Evolutionary conservation across 805 yeast genomes (phyloP).

Genomic region (Millerozyma miso): DNA sequence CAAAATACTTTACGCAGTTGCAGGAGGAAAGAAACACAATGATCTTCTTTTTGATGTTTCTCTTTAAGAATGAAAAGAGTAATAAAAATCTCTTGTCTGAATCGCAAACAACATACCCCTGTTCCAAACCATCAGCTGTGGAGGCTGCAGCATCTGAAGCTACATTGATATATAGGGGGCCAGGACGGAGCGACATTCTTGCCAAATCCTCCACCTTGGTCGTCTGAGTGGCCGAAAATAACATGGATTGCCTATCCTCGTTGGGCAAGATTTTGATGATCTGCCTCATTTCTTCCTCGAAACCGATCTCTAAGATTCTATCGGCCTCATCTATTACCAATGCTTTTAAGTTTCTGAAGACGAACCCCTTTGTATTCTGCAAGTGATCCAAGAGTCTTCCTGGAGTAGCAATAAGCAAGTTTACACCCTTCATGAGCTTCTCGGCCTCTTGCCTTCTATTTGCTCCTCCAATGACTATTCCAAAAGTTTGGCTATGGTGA

Average conservation of each 20-base stretch:
- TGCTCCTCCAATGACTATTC: conserved; percentile 97
- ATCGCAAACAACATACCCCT: conserved; percentile 97
- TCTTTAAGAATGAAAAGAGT: conserved; percentile 86
- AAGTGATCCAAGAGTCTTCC: conserved; percentile 95
- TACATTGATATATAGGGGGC: conserved; percentile 91
- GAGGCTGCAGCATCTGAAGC: conserved; percentile 78
- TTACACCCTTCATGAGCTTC: conserved; percentile 89
- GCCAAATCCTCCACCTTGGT: conserved; percentile 98
- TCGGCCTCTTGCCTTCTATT: conserved; percentile 97
- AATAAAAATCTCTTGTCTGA: conserved; percentile 90
- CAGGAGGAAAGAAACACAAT: conserved; percentile 96
- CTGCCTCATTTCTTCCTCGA: conserved; percentile 98
- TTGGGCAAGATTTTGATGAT: conserved; percentile 90
- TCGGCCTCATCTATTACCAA: conserved; percentile 97
- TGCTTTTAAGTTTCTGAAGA: conserved; percentile 91
- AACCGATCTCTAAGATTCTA: conserved; percentile 94
- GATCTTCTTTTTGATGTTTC: conserved; percentile 85
- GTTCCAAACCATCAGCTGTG: conserved; percentile 96
- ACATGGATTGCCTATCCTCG: conserved; percentile 92
- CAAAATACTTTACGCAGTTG: conserved; percentile 93
- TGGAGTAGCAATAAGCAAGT: conserved; percentile 92
- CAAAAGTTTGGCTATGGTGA: conserved; percentile 87
- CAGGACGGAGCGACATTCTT: conserved; percentile 88
- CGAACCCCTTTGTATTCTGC: conserved; percentile 91
- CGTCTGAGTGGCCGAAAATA: conserved; percentile 98